phyloP scores from a whole-genome alignment of 2,329 filamentous ascomycete genomes.

The Thyridium curvatum region DNA sequence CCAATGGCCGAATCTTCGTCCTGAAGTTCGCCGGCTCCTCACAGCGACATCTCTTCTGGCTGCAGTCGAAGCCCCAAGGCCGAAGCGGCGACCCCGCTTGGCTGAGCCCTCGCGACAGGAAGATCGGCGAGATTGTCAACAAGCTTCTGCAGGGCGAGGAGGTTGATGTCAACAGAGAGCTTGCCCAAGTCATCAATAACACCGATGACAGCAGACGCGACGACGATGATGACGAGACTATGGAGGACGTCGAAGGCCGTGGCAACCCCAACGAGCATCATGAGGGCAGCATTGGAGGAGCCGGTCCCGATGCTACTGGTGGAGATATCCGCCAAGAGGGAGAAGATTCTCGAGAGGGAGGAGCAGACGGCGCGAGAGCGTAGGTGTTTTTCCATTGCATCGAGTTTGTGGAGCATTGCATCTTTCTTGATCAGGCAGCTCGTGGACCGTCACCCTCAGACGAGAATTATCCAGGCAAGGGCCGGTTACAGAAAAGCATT shows the following conservation, averaged over 20 bases:
- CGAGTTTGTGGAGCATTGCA: too few species aligned
- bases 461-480: neutral
- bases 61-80: constrained; percentile 83
- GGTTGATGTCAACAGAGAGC: constrained; percentile 68
- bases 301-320: constrained; percentile 79
- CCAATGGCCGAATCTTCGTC: constrained; percentile 85
- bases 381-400: constrained; percentile 62
- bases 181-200: constrained; percentile 53
- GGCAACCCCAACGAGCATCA: constrained; percentile 52
- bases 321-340: constrained; percentile 91
- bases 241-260: constrained; percentile 69
- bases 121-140: constrained; percentile 84
- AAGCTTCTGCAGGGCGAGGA: constrained; percentile 81
- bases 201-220: constrained; percentile 33
- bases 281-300: constrained; percentile 64
- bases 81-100: constrained; percentile 62
- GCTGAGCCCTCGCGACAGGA: constrained; percentile 80
- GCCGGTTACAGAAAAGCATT: neutral
- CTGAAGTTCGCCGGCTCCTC: constrained; percentile 93
- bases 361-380: constrained; percentile 97
- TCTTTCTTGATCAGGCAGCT: too few species aligned
- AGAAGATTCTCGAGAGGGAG: constrained; percentile 80
- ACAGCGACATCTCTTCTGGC: constrained; percentile 89
- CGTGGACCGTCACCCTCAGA: too few species aligned
- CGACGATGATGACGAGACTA: constrained; percentile 69